A percentile compares a stretch with the other conserved stretches of the same genome.
These are phyloP conservation scores for Boletus tylopilopsis DNA, from an alignment of 768 basidiomycete genomes.

Conservation along the genomic window DNA sequence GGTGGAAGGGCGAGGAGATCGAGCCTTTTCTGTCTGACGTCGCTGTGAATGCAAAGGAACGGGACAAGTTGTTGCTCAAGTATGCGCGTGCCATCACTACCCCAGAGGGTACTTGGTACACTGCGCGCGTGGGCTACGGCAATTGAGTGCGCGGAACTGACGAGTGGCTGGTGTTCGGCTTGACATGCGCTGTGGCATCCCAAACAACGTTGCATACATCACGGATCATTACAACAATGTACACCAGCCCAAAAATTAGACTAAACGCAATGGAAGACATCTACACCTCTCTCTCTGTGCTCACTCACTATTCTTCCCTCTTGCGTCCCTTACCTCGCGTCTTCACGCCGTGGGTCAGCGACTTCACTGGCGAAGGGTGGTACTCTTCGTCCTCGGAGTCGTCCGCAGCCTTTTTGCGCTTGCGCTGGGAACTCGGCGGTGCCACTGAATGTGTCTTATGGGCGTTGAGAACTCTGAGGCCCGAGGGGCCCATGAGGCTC, in stretches of 20 bases:
- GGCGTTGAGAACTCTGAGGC: slow-evolving; percentile 28
- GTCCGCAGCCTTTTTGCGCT: slow-evolving; percentile 28
- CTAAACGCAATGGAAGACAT: neutral
- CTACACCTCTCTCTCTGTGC: neutral
- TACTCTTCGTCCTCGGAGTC: slow-evolving; percentile 43
- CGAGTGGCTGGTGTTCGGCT: too few relatives aligned
- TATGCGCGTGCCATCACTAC: slow-evolving; percentile 78
- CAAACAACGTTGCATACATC: neutral
- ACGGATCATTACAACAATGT: neutral
- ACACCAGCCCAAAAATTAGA: neutral
- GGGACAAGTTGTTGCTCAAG: slow-evolving; percentile 85
- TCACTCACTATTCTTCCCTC: slow-evolving; percentile 1
- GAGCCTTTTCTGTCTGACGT: slow-evolving; percentile 79
- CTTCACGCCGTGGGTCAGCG: slow-evolving; percentile 35
- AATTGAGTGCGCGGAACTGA: slow-evolving; percentile 27
- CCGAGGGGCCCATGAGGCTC: slow-evolving; percentile 33
- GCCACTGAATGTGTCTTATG: slow-evolving; percentile 11
- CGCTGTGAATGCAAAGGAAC: slow-evolving; percentile 78
- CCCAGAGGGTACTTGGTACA: slow-evolving; percentile 67
- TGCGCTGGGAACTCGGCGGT: slow-evolving; percentile 23
- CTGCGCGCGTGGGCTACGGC: slow-evolving; percentile 60
- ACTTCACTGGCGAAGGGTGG: slow-evolving; percentile 41
- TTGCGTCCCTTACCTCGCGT: slow-evolving; percentile 40
- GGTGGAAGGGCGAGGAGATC: slow-evolving; percentile 80
- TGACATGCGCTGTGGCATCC: too few relatives aligned